phyloP scores from a whole-genome alignment of 2,329 filamentous ascomycete genomes.

The Furcasterigmium furcatum region DNA sequence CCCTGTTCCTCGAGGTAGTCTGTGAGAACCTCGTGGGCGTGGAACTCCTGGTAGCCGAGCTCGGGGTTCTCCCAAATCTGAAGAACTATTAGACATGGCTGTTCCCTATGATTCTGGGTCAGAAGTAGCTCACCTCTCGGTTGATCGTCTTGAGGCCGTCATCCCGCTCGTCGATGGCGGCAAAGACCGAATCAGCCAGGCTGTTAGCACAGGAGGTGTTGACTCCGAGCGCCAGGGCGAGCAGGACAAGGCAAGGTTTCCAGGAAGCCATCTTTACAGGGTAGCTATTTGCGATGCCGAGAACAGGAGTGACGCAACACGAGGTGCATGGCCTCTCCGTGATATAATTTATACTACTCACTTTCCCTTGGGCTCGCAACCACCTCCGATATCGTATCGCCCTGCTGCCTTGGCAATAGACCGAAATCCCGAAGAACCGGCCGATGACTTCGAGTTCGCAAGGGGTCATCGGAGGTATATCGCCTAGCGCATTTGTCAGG shows the following conservation, averaged over 20 bases:
- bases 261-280: background rate
- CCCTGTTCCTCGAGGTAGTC: constrained; percentile 28
- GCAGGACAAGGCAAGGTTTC: background rate
- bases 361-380: background rate
- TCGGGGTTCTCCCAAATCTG: constrained; percentile 2
- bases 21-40: constrained; percentile 35
- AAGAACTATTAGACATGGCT: background rate
- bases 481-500: background rate
- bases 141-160: constrained; percentile 4
- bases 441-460: background rate
- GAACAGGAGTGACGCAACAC: background rate
- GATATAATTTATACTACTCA: background rate
- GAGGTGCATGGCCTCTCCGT: background rate
- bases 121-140: background rate
- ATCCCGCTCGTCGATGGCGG: constrained; percentile 4
- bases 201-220: background rate
- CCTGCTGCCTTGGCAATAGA: background rate
- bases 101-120: background rate
- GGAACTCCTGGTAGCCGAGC: constrained; percentile 35
- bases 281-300: background rate
- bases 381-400: background rate
- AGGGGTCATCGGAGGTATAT: background rate
- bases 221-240: background rate
- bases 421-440: background rate
- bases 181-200: constrained; percentile 3